phyloP scores from a whole-genome alignment of 345 rosid genomes.

The Eucalyptus sideroxylon region DNA sequence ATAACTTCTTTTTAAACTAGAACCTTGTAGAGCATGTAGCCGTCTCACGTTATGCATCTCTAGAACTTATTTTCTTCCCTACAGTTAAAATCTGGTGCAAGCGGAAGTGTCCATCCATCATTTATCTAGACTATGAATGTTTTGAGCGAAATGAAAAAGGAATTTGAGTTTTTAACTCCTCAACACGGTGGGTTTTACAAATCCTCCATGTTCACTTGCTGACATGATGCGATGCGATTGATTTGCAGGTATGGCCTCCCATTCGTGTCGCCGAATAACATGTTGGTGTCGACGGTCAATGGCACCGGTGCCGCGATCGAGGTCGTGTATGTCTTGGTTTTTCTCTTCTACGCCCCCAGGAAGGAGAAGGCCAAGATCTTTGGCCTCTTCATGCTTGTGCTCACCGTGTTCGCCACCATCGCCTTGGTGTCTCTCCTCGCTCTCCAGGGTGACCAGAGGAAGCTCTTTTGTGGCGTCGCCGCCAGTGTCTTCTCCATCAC shows the following conservation, averaged over 20 bases:
- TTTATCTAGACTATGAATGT: background rate
- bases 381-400: conserved; percentile 40
- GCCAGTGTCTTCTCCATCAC: conserved; percentile 82
- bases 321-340: conserved; percentile 45
- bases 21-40: background rate
- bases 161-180: background rate
- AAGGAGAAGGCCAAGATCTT: conserved; percentile 67
- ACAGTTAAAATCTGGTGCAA: background rate
- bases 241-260: background rate
- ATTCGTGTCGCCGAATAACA: background rate
- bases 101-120: background rate
- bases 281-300: background rate
- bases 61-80: background rate
- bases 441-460: conserved; percentile 52
- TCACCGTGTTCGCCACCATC: conserved; percentile 39
- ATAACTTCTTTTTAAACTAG: background rate
- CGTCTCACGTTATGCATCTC: background rate
- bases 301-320: conserved; percentile 56
- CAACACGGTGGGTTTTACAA: background rate
- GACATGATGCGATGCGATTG: background rate
- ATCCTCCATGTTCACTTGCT: background rate
- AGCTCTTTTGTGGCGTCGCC: conserved; percentile 74
- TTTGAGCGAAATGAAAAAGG: background rate
- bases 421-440: conserved; percentile 61
- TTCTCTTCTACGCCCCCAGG: conserved; percentile 53